Conservation (phyloP, 192 early-diverging fungal species). For the Podila clonocystis region DNA sequence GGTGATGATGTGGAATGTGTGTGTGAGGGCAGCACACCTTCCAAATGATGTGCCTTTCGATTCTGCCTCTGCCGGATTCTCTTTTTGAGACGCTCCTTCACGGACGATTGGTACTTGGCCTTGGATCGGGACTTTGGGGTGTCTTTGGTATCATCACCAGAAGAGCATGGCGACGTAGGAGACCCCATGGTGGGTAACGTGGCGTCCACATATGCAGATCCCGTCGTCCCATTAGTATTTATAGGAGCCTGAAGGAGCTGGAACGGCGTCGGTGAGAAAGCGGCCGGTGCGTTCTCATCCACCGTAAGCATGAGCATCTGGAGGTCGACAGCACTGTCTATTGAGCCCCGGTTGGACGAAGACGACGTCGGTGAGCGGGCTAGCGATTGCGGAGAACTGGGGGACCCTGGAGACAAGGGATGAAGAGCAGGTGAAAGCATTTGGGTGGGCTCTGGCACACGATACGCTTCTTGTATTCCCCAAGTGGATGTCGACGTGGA, state of each 20-base stretch:
- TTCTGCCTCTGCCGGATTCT: too few species aligned
- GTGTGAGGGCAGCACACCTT: too few species aligned
- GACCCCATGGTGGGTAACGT: too few species aligned
- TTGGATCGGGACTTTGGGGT: too few species aligned
- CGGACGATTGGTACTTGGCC: too few species aligned
- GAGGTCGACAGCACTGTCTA: neutral
- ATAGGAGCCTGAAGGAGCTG: neutral
- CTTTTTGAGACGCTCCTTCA: too few species aligned
- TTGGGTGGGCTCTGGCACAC: neutral
- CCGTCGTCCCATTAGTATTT: too few species aligned
- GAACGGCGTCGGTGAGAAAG: neutral
- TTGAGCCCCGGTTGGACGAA: neutral
- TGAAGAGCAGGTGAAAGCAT: neutral
- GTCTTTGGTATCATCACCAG: too few species aligned
- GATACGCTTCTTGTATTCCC: neutral
- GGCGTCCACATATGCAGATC: too few species aligned
- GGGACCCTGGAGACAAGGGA: neutral
- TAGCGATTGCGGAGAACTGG: neutral
- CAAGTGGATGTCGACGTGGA: neutral
- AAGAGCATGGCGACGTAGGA: too few species aligned
- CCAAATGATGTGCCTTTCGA: too few species aligned
- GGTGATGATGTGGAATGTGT: too few species aligned
- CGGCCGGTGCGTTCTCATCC: neutral
- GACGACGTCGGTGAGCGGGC: neutral
- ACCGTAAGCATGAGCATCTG: neutral